These are phyloP conservation scores for Trametopsis cervina DNA, from an alignment of 768 basidiomycete genomes.

Conservation along the genomic window DNA sequence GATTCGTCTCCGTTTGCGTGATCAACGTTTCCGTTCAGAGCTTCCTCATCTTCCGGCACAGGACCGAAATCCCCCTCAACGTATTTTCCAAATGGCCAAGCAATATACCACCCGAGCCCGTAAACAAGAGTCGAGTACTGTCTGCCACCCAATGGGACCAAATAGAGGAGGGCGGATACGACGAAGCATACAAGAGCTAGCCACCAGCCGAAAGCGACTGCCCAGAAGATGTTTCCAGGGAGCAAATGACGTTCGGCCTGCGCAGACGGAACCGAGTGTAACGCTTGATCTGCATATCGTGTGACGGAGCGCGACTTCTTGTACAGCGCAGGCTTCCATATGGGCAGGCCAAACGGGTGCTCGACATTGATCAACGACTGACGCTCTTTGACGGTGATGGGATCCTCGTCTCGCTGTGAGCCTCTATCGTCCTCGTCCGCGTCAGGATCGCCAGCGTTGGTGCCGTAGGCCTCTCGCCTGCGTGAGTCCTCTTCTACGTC, in stretches of 20 bases:
- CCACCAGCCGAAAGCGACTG: slow-evolving; percentile 90
- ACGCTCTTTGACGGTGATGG: slow-evolving; percentile 87
- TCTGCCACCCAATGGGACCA: slow-evolving; percentile 75
- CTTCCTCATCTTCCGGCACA: slow-evolving; percentile 31
- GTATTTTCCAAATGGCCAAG: slow-evolving; percentile 99
- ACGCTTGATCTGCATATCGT: slow-evolving; percentile 89
- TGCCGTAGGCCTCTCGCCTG: slow-evolving; percentile 14
- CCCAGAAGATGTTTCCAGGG: slow-evolving; percentile 94
- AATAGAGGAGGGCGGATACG: slow-evolving; percentile 59
- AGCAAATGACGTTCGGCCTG: slow-evolving; percentile 90
- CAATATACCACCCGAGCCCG: slow-evolving; percentile 93
- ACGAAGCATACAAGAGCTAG: slow-evolving; percentile 64
- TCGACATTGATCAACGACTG: slow-evolving; percentile 99
- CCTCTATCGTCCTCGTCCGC: slow-evolving; percentile 37
- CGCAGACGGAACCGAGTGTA: slow-evolving; percentile 88
- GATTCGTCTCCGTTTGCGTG: slow-evolving; percentile 5
- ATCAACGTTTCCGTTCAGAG: slow-evolving; percentile 29
- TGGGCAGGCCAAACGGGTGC: slow-evolving; percentile 97
- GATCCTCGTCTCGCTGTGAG: slow-evolving; percentile 60
- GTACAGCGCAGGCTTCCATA: slow-evolving; percentile 99
- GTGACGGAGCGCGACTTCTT: slow-evolving; percentile 96
- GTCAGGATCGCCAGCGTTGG: slow-evolving; percentile 30
- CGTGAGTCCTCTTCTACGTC: slow-evolving; percentile 26
- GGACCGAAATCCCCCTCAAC: slow-evolving; percentile 72
- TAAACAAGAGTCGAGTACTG: slow-evolving; percentile 82